These are phyloP conservation scores for Russula sp. DNA, from an alignment of 768 basidiomycete genomes.

Conservation along the genomic window DNA sequence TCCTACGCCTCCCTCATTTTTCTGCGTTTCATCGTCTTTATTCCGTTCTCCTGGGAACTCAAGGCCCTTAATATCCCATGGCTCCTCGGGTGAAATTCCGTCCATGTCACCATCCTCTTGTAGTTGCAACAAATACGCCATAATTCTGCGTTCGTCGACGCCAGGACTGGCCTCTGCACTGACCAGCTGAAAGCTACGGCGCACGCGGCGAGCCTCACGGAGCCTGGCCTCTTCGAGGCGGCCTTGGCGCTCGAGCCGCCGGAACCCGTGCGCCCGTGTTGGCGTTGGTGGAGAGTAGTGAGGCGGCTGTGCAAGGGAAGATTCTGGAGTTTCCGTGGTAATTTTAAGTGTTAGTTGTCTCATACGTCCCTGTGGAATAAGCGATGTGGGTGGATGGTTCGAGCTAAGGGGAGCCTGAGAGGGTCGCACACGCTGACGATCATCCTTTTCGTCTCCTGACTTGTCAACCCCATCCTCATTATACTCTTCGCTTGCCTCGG, in stretches of 20 bases:
- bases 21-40: neutral
- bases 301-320: neutral
- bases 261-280: slow-evolving; percentile 23
- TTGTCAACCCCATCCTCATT: slow-evolving; percentile 9
- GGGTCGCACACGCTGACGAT: neutral
- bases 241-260: slow-evolving; percentile 10
- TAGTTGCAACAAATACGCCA: neutral
- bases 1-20: neutral
- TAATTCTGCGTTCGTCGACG: neutral
- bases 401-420: neutral
- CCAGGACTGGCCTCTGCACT: neutral
- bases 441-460: slow-evolving; percentile 2
- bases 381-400: neutral
- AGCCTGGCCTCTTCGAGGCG: slow-evolving; percentile 16
- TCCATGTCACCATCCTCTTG: neutral
- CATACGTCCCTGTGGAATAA: neutral
- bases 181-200: neutral
- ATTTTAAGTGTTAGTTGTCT: slow-evolving; percentile 2
- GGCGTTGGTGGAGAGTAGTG: slow-evolving; percentile 24
- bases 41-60: neutral
- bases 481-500: slow-evolving; percentile 14
- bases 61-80: neutral
- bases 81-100: neutral
- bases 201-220: slow-evolving; percentile 9
- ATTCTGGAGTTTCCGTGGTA: slow-evolving; percentile 9